A percentile compares a stretch with the other conserved stretches of the same genome.
Evolutionary conservation across 1,284 basidiomycete species (phyloP).

Genomic region (Agaricales sp.): DNA sequence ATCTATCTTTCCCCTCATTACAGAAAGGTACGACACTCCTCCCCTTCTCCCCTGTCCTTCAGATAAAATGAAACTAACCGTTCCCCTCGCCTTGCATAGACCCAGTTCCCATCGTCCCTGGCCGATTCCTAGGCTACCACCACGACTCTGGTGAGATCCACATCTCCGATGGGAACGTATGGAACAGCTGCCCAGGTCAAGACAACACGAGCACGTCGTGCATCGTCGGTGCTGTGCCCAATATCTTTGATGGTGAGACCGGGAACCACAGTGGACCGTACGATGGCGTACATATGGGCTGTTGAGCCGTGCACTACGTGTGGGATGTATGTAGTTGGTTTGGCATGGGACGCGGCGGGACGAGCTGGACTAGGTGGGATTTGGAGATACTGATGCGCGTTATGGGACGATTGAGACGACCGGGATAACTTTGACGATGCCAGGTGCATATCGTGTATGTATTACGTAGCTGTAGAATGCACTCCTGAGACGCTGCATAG

Average conservation of each 20-base stretch:
- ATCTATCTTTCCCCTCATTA: too few species aligned
- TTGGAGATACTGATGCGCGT: too few species aligned
- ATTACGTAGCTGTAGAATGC: too few species aligned
- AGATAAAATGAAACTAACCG: not conserved
- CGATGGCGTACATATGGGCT: conserved; percentile 42
- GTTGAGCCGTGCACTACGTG: not conserved
- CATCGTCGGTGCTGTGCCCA: conserved; percentile 42
- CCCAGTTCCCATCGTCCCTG: conserved; percentile 37
- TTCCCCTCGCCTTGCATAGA: conserved; percentile 17
- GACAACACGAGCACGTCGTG: conserved; percentile 44
- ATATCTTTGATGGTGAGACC: conserved; percentile 31
- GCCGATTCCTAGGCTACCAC: conserved; percentile 38
- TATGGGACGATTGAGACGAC: too few species aligned
- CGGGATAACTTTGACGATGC: too few species aligned
- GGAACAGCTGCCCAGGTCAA: conserved; percentile 37
- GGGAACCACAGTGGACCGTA: conserved; percentile 50
- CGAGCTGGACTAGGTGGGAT: too few species aligned
- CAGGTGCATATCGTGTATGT: too few species aligned
- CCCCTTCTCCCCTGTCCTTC: conserved; percentile 11
- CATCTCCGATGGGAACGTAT: conserved; percentile 35
- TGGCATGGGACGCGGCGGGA: too few species aligned
- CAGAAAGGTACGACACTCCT: conserved; percentile 26
- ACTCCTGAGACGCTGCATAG: too few species aligned
- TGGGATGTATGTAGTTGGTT: not conserved
- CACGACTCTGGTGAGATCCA: conserved; percentile 53